Percentiles rank a stretch among this genome's conserved stretches.
phyloP scores from a whole-genome alignment of 129 eudicot genomes.

The Artemisia argyi region DNA sequence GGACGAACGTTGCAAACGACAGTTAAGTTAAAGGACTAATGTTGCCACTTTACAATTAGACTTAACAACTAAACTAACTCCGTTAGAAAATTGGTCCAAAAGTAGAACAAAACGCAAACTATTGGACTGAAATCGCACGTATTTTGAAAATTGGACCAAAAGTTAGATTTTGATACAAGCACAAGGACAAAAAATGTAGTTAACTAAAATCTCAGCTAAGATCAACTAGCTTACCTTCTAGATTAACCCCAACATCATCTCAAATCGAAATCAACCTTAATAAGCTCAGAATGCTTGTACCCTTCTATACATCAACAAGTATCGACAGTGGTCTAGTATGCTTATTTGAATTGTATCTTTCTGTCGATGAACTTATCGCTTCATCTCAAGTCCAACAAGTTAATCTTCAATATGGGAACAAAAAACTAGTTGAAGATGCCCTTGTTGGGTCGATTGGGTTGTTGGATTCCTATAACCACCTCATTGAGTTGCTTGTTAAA shows the following conservation, averaged over 20 bases:
- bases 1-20: too few species aligned
- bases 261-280: slow-evolving; percentile 16
- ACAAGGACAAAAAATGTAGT: too few species aligned
- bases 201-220: slow-evolving; percentile 25
- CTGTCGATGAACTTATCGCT: slow-evolving; percentile 17
- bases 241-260: slow-evolving; percentile 13
- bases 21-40: too few species aligned
- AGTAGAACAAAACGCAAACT: too few species aligned
- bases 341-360: slow-evolving; percentile 24
- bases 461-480: slow-evolving; percentile 24
- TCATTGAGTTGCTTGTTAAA: slow-evolving; percentile 26
- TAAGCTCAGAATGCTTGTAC: slow-evolving; percentile 11
- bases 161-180: too few species aligned
- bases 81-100: too few species aligned
- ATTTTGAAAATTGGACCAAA: too few species aligned
- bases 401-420: slow-evolving; percentile 17
- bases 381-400: slow-evolving; percentile 21
- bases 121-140: too few species aligned
- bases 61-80: too few species aligned
- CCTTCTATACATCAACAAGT: slow-evolving; percentile 5
- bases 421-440: slow-evolving; percentile 12
- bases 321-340: slow-evolving; percentile 11
- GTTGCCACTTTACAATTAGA: too few species aligned
- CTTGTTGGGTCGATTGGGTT: slow-evolving; percentile 16
- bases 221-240: slow-evolving; percentile 30